These are phyloP conservation scores for Cokeromyces recurvatus DNA, from an alignment of 371 early-diverging fungal species.

Conservation along the genomic window DNA sequence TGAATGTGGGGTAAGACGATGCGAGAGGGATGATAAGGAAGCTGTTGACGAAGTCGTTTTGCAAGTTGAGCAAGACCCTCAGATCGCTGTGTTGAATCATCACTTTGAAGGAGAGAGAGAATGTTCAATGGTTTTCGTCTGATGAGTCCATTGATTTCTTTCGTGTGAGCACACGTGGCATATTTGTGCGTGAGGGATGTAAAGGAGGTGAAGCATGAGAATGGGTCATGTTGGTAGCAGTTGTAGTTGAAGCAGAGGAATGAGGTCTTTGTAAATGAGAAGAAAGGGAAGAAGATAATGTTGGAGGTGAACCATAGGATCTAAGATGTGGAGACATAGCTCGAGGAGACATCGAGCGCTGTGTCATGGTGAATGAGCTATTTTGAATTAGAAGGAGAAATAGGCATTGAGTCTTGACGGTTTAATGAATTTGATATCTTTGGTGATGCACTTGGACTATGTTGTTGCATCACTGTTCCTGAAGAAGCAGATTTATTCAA, in stretches of 20 bases:
- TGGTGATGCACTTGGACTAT: slow-evolving; percentile 28
- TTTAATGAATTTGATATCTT: slow-evolving; percentile 29
- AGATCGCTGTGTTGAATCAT: slow-evolving; percentile 21
- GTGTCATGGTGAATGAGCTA: slow-evolving; percentile 70
- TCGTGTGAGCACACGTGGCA: slow-evolving; percentile 33
- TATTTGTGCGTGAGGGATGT: no score
- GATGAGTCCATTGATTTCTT: slow-evolving; percentile 29
- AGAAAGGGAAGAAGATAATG: slow-evolving; percentile 15
- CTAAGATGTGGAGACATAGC: slow-evolving; percentile 93
- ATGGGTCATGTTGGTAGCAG: no score
- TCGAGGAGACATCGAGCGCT: slow-evolving; percentile 69
- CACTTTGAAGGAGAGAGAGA: slow-evolving; percentile 25
- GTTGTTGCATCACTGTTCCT: neutral
- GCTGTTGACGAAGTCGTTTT: slow-evolving; percentile 18
- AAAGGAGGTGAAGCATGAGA: no score
- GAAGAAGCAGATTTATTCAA: neutral
- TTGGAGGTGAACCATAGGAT: slow-evolving; percentile 14
- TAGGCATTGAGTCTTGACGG: slow-evolving; percentile 28
- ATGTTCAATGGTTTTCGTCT: slow-evolving; percentile 30
- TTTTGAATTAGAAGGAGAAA: slow-evolving; percentile 31
- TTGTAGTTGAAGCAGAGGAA: slow-evolving; percentile 11
- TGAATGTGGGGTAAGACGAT: no score
- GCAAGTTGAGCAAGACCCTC: slow-evolving; percentile 30
- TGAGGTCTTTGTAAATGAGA: slow-evolving; percentile 20
- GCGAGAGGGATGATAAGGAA: slow-evolving; percentile 14